These are phyloP conservation scores for Lentinula aciculospora DNA, from an alignment of 768 basidiomycete species.

Conservation along the genomic window DNA sequence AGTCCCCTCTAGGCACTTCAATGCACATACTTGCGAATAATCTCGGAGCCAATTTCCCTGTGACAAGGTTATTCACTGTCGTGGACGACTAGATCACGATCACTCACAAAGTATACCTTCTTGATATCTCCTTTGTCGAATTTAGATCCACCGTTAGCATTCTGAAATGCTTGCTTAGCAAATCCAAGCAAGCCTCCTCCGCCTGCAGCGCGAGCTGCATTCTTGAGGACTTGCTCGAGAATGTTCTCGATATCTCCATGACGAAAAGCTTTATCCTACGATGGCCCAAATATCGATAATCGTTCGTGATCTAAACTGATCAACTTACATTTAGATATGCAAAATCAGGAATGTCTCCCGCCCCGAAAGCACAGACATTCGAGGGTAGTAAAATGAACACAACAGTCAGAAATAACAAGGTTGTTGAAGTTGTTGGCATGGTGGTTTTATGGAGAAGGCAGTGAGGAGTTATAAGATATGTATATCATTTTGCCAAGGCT, in stretches of 20 bases:
- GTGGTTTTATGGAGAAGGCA: background rate
- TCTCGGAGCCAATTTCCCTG: conserved; percentile 70
- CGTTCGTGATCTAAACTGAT: background rate
- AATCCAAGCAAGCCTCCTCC: conserved; percentile 47
- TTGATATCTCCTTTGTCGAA: conserved; percentile 64
- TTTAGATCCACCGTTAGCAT: conserved; percentile 47
- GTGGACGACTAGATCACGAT: background rate
- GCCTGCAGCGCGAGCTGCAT: conserved; percentile 38
- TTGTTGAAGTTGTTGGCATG: conserved; percentile 11
- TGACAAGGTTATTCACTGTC: background rate
- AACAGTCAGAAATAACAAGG: conserved; percentile 29
- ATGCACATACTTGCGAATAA: conserved; percentile 49
- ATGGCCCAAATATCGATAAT: background rate
- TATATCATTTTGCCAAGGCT: background rate
- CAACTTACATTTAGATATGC: conserved; percentile 53
- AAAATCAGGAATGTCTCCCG: conserved; percentile 70
- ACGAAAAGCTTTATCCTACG: conserved; percentile 58
- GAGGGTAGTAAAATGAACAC: conserved; percentile 37
- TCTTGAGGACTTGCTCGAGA: conserved; percentile 54
- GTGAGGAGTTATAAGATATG: no score
- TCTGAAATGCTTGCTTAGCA: conserved; percentile 38
- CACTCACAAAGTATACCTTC: conserved; percentile 56
- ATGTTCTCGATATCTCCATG: conserved; percentile 76
- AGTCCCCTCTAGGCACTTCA: background rate
- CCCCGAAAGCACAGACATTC: conserved; percentile 47